A percentile compares a stretch with the other conserved stretches of the same genome.
These are phyloP conservation scores for Quercus robur DNA, from an alignment of 306 rosid genomes.

Conservation along the genomic window DNA sequence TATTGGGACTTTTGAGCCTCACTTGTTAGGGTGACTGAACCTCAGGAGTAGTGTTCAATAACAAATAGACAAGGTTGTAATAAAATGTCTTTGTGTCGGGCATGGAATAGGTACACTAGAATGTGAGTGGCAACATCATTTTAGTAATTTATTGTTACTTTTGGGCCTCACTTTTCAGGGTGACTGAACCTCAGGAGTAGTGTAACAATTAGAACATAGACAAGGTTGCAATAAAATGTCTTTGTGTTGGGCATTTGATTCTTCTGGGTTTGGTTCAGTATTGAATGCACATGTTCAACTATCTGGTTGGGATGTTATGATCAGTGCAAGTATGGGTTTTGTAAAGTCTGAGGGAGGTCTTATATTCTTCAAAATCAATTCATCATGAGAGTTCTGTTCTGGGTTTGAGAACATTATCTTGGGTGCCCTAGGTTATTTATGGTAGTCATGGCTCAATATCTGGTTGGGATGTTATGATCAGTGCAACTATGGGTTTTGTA, in stretches of 20 bases:
- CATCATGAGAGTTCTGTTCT: background rate
- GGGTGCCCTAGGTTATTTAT: background rate
- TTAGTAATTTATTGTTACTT: background rate
- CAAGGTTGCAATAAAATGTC: background rate
- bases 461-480: background rate
- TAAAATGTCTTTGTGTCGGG: background rate
- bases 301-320: background rate
- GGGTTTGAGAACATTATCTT: background rate
- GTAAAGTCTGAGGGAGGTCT: background rate
- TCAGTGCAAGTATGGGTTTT: no score
- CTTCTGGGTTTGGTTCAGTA: background rate
- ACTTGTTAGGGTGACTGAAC: no score
- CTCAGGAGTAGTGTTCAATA: background rate
- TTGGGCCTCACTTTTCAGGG: background rate
- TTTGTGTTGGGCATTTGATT: background rate
- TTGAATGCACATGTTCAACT: background rate
- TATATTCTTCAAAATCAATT: background rate
- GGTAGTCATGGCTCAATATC: background rate
- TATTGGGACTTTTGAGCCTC: no score
- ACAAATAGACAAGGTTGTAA: background rate
- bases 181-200: background rate
- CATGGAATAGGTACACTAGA: background rate
- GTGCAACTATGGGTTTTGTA: no score
- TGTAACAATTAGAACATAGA: background rate
- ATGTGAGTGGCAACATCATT: background rate